Evolutionary conservation across 192 early-diverging fungal genomes (phyloP), one percentile per base, ranked within the genome.

Genomic region (Coemansia interrupta): DNA sequence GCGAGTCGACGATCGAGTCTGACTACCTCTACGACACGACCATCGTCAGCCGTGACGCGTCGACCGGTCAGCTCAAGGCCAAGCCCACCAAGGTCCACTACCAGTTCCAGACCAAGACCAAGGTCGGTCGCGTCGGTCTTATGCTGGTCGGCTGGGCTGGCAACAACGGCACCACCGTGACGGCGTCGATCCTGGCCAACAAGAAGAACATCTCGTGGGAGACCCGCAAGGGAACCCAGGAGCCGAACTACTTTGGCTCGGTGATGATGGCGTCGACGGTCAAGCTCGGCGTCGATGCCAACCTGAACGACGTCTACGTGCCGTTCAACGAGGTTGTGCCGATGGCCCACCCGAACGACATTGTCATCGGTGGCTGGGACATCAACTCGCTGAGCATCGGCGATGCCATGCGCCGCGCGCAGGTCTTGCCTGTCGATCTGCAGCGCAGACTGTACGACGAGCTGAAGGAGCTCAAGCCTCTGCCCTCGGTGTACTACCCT

Each of bases 61-160:
- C 84, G 64, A 66, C 56, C 28, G 92, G 88, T 46, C 70, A 81
- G 56, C 71, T 91, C 52, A 83, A 74, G 40, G 94, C 90, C 66
- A 78, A 84, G 67, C 96, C 96, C 60, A 90, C 86, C 56, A 86
- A 94, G 78, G 86, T 87, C 64, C 80, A 80, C 64, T 98, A 94
- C 85, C 77, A 89, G 55, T 99, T 99, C 83, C 86, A 89, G 76
- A 91, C 90, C 69, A 85, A 87, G 47, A 82, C 84, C 68, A 83
- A 73, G 30, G 88, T 97, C 40, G 71, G 72, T 9, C 73, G 73
- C 58, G 72, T 78, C 72, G 92, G 93, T 62, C 82, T 99, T 45
- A 97, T 99, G 96, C 89, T 99, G 75, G 94, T 99, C 66, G 96
- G 96, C 28, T 95, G 93, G 93, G 96, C 94, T 66, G 96, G 96